Evolutionary conservation across 257 asterid genomes (phyloP), one percentile per base, ranked within the genome.

Genomic region (Primulina huaijiensis): DNA sequence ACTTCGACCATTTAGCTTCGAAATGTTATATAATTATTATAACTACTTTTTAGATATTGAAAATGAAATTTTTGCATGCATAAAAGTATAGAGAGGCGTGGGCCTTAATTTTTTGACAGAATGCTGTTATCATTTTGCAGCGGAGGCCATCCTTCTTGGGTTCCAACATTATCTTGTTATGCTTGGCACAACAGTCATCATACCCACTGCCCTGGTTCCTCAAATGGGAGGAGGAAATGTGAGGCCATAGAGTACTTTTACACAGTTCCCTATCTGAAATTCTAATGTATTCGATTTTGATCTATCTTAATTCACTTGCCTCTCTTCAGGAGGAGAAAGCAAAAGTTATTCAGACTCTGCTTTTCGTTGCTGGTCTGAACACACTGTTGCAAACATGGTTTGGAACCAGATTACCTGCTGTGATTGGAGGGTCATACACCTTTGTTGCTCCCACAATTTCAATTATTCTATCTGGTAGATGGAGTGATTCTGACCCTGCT

Each of bases 181-280:
- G 98, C 95, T 92, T 40, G 96, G 96, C 40, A 92, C 98, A 7
- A 73, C 95, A 9, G 96, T 90, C 76, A 85, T 92, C 80, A 92
- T 92, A 72, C 92, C 98, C 50, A 86, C 97, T 19, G 97, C 96
- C 66, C 83, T 92, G 27, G 98, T 92, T 78, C 97, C 97, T 62
- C 98, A 92, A 80, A 92, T 92, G 98, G 98, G 98, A 80, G 98
- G 98, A 38, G 95, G 96, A 88, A 88, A 92, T 76, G 98, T 89
- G 82, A 85, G 96, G 66, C 74, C 46, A 76, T 70, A 21, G 20
- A 53, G 68, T 70, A 17, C 35, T 60, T 27, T 73, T 58, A 20
- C 34, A 25, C 71, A 34, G 34, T 55, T 61, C 16, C 56, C 10
- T 16, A 52, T 38, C 27, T 58, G 61, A 72, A 14, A 11, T 70